Evolutionary conservation across 2,329 filamentous ascomycete genomes (phyloP).

Genomic region (Davidsoniella eucalypti): DNA sequence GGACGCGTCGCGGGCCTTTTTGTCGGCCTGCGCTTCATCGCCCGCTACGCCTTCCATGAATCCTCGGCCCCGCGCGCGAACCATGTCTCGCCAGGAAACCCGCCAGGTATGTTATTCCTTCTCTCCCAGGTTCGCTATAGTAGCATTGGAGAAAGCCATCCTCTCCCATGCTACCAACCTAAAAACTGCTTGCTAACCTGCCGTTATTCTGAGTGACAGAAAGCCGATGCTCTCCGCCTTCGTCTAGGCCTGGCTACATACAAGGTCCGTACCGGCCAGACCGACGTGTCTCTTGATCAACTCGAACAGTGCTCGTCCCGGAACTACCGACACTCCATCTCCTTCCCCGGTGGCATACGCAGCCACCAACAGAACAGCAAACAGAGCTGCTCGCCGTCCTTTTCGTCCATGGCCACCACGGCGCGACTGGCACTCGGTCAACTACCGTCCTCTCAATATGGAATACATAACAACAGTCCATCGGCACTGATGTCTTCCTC

Average conservation of each 20-base stretch:
- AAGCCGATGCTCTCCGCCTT: slow-evolving; percentile 48
- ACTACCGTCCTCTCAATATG: not conserved
- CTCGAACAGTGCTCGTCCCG: slow-evolving; percentile 36
- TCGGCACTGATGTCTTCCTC: slow-evolving; percentile 7
- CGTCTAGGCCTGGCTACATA: slow-evolving; percentile 57
- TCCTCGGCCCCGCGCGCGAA: not conserved
- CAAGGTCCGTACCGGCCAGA: slow-evolving; percentile 59
- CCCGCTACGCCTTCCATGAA: not conserved
- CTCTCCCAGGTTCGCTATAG: no score
- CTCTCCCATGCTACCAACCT: not conserved
- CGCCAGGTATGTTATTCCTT: slow-evolving; percentile 23
- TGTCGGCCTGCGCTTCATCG: slow-evolving; percentile 8
- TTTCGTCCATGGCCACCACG: not conserved
- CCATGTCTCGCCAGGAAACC: slow-evolving; percentile 11
- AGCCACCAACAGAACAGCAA: not conserved
- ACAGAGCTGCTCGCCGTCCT: not conserved
- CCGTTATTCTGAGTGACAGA: slow-evolving; percentile 23
- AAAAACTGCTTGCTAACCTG: slow-evolving; percentile 3
- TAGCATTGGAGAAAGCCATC: no score
- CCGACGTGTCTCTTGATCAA: slow-evolving; percentile 44
- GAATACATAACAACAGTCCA: not conserved
- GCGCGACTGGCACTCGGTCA: not conserved
- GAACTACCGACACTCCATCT: slow-evolving; percentile 51
- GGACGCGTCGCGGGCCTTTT: slow-evolving; percentile 10
- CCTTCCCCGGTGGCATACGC: slow-evolving; percentile 42